Conservation (phyloP, 108 stramenopile species). For the Fragilariopsis cylindrus region DNA sequence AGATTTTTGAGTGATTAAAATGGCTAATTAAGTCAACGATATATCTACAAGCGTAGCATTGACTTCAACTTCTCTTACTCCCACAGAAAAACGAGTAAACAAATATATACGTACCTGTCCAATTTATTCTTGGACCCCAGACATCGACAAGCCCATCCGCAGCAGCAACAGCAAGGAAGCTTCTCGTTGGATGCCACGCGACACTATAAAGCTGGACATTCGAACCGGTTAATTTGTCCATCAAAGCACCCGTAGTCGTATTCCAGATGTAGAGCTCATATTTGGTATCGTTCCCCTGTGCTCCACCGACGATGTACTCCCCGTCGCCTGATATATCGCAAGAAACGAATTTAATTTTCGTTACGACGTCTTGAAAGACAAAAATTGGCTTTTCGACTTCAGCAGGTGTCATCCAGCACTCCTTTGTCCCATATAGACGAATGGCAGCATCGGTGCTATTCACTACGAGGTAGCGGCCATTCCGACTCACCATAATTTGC, state of each 20-base stretch:
- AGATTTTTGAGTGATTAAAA: not conserved
- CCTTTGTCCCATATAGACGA: conserved; percentile 60
- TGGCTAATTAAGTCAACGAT: too few species aligned
- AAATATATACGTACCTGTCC: conserved; percentile 38
- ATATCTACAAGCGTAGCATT: too few species aligned
- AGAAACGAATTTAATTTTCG: conserved; percentile 66
- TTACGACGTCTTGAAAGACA: conserved; percentile 70
- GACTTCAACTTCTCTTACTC: too few species aligned
- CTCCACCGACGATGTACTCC: conserved; percentile 79
- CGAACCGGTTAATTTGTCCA: conserved; percentile 79
- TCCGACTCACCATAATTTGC: conserved; percentile 63
- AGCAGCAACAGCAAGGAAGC: conserved; percentile 77
- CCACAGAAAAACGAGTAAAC: not conserved
- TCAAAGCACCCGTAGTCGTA: conserved; percentile 65
- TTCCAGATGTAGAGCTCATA: conserved; percentile 76
- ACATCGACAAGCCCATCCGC: conserved; percentile 79
- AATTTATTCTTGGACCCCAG: conserved; percentile 76
- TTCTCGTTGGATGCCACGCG: conserved; percentile 82
- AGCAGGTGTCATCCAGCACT: conserved; percentile 44
- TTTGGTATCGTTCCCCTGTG: conserved; percentile 58
- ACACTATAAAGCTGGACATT: conserved; percentile 55
- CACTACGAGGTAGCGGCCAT: conserved; percentile 59
- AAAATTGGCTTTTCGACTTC: conserved; percentile 45
- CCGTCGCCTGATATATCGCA: conserved; percentile 79
- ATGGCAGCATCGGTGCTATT: conserved; percentile 76